Percentiles rank a stretch among this genome's conserved stretches.
Conservation (phyloP, 306 rosid genomes). For the Cyclanthera cordifolia region DNA sequence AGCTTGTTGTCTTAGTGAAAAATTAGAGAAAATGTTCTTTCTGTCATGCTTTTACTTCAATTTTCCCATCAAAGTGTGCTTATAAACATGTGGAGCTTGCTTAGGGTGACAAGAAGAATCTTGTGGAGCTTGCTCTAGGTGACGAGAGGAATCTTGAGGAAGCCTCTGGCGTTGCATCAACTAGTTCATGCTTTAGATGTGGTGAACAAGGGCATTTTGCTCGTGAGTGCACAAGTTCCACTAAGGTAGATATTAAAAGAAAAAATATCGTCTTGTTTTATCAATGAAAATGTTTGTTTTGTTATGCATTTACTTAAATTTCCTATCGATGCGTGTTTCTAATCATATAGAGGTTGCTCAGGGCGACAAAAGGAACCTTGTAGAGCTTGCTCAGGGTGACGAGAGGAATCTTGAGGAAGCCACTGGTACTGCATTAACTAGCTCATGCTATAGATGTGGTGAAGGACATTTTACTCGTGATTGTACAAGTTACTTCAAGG, state of each 20-base stretch:
- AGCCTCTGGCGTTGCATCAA: conserved; percentile 26
- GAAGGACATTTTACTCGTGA: conserved; percentile 90
- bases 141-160: conserved; percentile 42
- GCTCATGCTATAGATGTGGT: conserved; percentile 64
- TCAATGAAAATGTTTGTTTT: neutral
- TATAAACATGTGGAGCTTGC: neutral
- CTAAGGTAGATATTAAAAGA: conserved; percentile 28
- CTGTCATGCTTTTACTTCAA: neutral
- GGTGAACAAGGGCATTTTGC: conserved; percentile 90
- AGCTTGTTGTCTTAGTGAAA: neutral
- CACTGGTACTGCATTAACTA: conserved; percentile 30
- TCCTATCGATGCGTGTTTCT: neutral
- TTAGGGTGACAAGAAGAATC: conserved; percentile 26
- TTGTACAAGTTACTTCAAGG: conserved; percentile 43
- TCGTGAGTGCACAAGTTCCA: conserved; percentile 51
- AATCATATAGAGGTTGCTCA: neutral
- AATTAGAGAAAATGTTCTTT: neutral
- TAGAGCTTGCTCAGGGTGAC: conserved; percentile 28
- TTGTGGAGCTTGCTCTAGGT: conserved; percentile 26
- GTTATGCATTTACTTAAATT: neutral
- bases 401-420: conserved; percentile 31
- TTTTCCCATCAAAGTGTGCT: neutral
- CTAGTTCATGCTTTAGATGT: conserved; percentile 34
- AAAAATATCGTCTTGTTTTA: neutral
- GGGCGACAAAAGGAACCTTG: neutral